Percentiles rank a stretch among this genome's conserved stretches.
These are phyloP conservation scores for Yamadazyma aaseri DNA, from an alignment of 1,139 yeast species.

Conservation along the genomic window DNA sequence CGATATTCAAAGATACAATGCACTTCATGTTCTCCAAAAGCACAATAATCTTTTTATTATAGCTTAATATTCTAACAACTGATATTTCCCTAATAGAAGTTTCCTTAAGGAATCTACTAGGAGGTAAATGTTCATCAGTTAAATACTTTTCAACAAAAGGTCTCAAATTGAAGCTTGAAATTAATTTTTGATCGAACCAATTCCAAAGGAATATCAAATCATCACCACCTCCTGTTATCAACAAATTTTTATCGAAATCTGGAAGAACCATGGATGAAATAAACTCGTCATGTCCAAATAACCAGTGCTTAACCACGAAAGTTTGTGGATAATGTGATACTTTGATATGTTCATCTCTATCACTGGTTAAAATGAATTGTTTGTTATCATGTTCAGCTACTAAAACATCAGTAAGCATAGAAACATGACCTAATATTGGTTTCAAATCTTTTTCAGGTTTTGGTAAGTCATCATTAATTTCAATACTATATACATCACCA, in stretches of 20 bases:
- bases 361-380: conserved; percentile 72
- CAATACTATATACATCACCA: conserved; percentile 83
- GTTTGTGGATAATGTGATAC: conserved; percentile 81
- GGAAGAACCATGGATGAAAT: conserved; percentile 64
- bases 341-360: conserved; percentile 94
- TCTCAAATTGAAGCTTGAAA: conserved; percentile 51
- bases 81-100: conserved; percentile 52
- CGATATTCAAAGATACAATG: conserved; percentile 42
- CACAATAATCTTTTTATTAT: conserved; percentile 38
- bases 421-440: conserved; percentile 93
- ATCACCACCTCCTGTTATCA: conserved; percentile 93
- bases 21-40: conserved; percentile 58
- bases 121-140: conserved; percentile 61
- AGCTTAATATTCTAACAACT: conserved; percentile 46
- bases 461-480: conserved; percentile 30
- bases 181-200: conserved; percentile 54
- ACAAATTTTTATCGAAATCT: conserved; percentile 38
- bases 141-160: conserved; percentile 49
- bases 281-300: conserved; percentile 86
- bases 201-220: conserved; percentile 74
- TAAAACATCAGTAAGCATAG: conserved; percentile 80
- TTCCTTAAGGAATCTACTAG: conserved; percentile 63
- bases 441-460: conserved; percentile 41
- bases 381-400: conserved; percentile 45
- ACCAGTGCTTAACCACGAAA: conserved; percentile 73